Evolutionary conservation across 768 basidiomycete species (phyloP), one percentile per base, ranked within the genome.

Genomic region (Pulveroboletus sp.): DNA sequence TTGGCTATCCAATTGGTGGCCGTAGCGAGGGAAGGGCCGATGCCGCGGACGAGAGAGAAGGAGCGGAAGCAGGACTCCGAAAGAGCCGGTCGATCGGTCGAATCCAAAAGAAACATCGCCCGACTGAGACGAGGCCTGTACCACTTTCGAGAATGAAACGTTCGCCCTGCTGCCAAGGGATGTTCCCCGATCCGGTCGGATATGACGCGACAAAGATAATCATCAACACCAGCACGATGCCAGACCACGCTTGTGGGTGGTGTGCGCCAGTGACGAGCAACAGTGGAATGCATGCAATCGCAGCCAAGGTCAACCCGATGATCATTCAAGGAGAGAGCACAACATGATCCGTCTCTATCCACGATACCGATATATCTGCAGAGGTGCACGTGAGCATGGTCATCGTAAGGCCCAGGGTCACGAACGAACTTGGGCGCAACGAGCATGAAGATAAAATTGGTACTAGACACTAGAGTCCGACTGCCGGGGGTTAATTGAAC

Each of bases 91-190:
- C 19, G 19, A 17, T 17, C n/a, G 29, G 43, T 13, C 16, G 11
- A 29, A 8, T n/a, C n/a, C n/a, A n/a, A n/a, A n/a, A n/a, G n/a
- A n/a, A n/a, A n/a, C n/a, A n/a, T n/a, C n/a, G n/a, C n/a, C n/a
- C n/a, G 16, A 7, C n/a, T 2, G 17, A 27, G n/a, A n/a, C n/a
- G n/a, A n/a, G n/a, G n/a, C n/a, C n/a, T n/a, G n/a, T n/a, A n/a
- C 7, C 37, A 80, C 82, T 81, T 74, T 89, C 86, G 32, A 91
- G 76, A n/a, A 76, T 73, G 68, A 92, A 92, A 12, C 92, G 75
- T 62, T 91, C 89, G 38, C 87, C 88, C 64, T 90, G 89, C 59
- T 89, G 87, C 89, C 89, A 91, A 0, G 89, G 89, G 2, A 89
- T 81, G 58, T 89, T 87, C 1, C 88, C 88, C 14, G 89, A 69